Evolutionary conservation across 139 green algal genomes (phyloP).

Genomic region (Raphidocelis subcapitata): DNA sequence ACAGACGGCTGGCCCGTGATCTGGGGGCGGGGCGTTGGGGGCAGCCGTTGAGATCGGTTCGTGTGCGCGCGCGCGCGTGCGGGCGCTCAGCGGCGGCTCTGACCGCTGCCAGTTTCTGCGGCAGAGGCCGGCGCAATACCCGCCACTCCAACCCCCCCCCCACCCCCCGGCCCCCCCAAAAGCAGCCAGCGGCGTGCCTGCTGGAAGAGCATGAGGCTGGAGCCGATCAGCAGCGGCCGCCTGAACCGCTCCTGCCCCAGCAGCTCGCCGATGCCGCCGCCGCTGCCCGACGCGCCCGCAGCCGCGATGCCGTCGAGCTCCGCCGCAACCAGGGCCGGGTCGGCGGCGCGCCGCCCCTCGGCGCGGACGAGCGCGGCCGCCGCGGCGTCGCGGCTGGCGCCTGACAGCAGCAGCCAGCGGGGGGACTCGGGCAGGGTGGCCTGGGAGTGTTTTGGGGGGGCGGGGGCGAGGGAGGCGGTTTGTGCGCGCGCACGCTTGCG

Average conservation of each 20-base stretch:
- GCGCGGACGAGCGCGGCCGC: conserved; percentile 34
- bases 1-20: conserved; percentile 94
- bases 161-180: neutral
- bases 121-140: too few species aligned
- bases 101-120: too few species aligned
- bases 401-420: conserved; percentile 80
- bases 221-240: conserved; percentile 58
- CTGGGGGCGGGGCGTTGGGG: conserved; percentile 71
- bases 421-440: conserved; percentile 80
- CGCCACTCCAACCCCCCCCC: conserved; percentile 46
- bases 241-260: conserved; percentile 41
- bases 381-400: conserved; percentile 25
- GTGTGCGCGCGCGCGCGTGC: too few species aligned
- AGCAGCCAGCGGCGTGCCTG: conserved; percentile 33
- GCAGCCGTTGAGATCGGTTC: too few species aligned
- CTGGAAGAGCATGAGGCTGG: conserved; percentile 84
- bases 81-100: too few species aligned
- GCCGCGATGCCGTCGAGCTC: conserved; percentile 40
- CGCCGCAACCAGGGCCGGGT: conserved; percentile 22
- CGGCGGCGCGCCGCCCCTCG: conserved; percentile 34
- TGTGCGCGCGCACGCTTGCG: neutral
- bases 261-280: conserved; percentile 15
- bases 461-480: neutral
- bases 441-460: conserved; percentile 15
- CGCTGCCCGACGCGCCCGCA: neutral